phyloP scores from a whole-genome alignment of 2,329 filamentous ascomycete species.

The Lizonia empirigonia region DNA sequence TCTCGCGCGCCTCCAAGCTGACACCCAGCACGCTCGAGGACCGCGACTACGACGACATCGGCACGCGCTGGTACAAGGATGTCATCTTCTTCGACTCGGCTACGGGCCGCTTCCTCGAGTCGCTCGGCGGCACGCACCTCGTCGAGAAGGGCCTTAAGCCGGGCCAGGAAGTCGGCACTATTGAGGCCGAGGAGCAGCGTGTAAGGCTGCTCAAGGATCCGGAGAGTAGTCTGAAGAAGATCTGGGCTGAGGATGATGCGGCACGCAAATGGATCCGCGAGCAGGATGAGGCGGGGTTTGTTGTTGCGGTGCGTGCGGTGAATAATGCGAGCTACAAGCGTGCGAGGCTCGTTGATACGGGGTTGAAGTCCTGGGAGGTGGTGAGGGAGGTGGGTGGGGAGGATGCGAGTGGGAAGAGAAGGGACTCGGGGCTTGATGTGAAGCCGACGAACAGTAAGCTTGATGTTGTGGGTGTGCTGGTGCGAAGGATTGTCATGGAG shows the following conservation, averaged over 20 bases:
- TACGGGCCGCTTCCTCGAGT: conserved; percentile 34
- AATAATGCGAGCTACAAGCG: conserved; percentile 46
- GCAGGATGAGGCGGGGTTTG: conserved; percentile 41
- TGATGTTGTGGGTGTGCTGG: conserved; percentile 44
- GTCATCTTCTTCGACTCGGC: conserved; percentile 38
- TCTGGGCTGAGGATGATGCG: conserved; percentile 29
- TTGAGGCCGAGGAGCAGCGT: conserved; percentile 42
- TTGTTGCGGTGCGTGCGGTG: conserved; percentile 38
- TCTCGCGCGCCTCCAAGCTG: conserved; percentile 38
- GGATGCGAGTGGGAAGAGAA: conserved; percentile 36
- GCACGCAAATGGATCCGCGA: conserved; percentile 37
- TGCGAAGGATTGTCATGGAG: conserved; percentile 36
- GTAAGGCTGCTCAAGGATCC: conserved; percentile 42
- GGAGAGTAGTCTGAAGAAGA: conserved; percentile 33
- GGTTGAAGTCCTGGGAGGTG: conserved; percentile 40
- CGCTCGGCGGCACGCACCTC: conserved; percentile 40
- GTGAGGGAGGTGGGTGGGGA: conserved; percentile 39
- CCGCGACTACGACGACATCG: conserved; percentile 45
- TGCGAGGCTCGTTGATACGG: conserved; percentile 38
- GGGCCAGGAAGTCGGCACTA: conserved; percentile 40
- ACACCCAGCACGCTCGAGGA: conserved; percentile 36
- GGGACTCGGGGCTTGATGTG: conserved; percentile 39
- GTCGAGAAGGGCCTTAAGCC: conserved; percentile 35
- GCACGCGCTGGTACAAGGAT: conserved; percentile 46
- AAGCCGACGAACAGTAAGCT: conserved; percentile 40